phyloP scores from a whole-genome alignment of 805 yeast genomes.

The Naumovozyma baii region DNA sequence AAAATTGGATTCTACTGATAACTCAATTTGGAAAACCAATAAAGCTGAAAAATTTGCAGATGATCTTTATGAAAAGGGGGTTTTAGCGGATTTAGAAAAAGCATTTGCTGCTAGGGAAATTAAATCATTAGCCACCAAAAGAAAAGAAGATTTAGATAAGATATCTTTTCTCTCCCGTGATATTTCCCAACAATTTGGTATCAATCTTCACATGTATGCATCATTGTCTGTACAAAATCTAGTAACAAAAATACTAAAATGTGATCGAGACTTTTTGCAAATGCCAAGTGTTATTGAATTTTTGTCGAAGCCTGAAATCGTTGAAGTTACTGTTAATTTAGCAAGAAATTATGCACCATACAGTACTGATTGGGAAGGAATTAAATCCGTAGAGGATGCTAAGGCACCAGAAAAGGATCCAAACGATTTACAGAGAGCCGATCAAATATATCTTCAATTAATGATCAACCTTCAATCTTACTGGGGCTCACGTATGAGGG shows the following conservation, averaged over 20 bases:
- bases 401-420: slow-evolving; percentile 60
- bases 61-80: slow-evolving; percentile 63
- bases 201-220: slow-evolving; percentile 75
- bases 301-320: slow-evolving; percentile 62
- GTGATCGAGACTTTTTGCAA: slow-evolving; percentile 62
- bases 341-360: slow-evolving; percentile 74
- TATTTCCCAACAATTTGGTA: slow-evolving; percentile 88
- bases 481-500: slow-evolving; percentile 89
- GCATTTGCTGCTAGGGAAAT: slow-evolving; percentile 77
- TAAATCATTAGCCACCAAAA: slow-evolving; percentile 40
- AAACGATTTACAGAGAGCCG: slow-evolving; percentile 73
- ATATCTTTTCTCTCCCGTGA: slow-evolving; percentile 71
- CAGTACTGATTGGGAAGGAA: slow-evolving; percentile 54
- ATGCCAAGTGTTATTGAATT: slow-evolving; percentile 76
- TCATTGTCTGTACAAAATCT: slow-evolving; percentile 52
- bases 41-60: slow-evolving; percentile 50
- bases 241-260: slow-evolving; percentile 59
- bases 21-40: slow-evolving; percentile 76
- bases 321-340: slow-evolving; percentile 62
- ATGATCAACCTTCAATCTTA: slow-evolving; percentile 77
- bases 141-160: slow-evolving; percentile 43
- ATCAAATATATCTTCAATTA: slow-evolving; percentile 70
- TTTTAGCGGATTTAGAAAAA: slow-evolving; percentile 72
- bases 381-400: slow-evolving; percentile 31
- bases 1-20: slow-evolving; percentile 70